Evolutionary conservation across 2,329 filamentous ascomycete species (phyloP), one percentile per base, ranked within the genome.

Genomic region (Gnomoniopsis smithogilvyi): DNA sequence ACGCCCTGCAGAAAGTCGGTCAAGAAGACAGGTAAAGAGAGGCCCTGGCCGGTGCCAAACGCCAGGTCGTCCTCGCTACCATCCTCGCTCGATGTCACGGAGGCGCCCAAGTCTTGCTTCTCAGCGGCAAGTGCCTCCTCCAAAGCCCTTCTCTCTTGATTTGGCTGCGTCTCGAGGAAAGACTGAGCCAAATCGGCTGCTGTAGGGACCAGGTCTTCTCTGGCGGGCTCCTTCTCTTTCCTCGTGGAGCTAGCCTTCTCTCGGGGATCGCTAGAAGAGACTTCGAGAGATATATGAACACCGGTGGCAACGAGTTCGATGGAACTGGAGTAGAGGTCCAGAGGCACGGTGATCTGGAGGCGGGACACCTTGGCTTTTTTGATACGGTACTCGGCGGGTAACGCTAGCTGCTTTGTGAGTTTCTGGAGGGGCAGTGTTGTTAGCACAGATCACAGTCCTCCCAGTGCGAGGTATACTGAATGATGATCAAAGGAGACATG

Each of bases 301-400:
- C 92, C 92, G 66, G 94, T 86, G 22, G 94, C 82, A 69, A 96
- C 90, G 67, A 94, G 85, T 33, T 84, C 79, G 69, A 98, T 96
- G 30, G 91, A 88, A 65, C 89, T 93, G 55, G 86, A 89, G 72
- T 93, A 92, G 64, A 97, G 88, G 72, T 97, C 91, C 70, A 95
- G 88, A 14, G 94, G 92, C 53, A 98, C 82, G 8, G 89, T 96
- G 56, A 97, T 78, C 67, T 90, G 89, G 24, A 98, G 83, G 7
- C 89, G 79, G 2, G 89, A 77, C 54, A 96, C 85, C 64, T 86
- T 87, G 58, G 94, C 93, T 69, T 86, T 88, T 54, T 85, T 82
- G 14, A 97, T 78, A 62, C 84, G 80, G 68, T 95, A 84, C 6
- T 84, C 83, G 1, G 87, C 75, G 0, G 93, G 93, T 3, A 97